Base-by-base conservation (phyloP, 495 filamentous ascomycete species). In the Podospora tetraspora region DNA sequence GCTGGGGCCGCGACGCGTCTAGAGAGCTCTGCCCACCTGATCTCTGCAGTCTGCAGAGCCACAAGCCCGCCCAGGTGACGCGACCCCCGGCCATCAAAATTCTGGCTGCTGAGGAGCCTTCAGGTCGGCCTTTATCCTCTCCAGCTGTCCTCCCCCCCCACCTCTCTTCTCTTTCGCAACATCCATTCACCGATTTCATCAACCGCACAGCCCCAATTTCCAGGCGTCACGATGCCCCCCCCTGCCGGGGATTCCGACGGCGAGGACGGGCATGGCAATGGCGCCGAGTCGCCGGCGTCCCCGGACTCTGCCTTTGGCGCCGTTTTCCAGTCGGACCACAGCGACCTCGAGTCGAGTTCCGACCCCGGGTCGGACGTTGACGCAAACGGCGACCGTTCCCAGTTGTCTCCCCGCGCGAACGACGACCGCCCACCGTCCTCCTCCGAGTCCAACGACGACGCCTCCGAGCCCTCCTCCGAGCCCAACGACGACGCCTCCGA, bases 391-490 rank as follows among this genome's bases (percentile, higher is more conserved):
- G 13, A 43, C 34, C 11, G 12, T 3, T 37, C 32, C 32, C 11
- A 37, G 12, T 4, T 12, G 12, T 13, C 32, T 10, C 3, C 32
- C 32, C 11, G 11, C 32, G 0, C 32, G 3, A 37, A 13, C 32
- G 12, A 37, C 32, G 32, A 3, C 32, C 12, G 32, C 32, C 32
- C 63, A 5, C 62, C 43, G 5, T 71, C 61, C 25, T 30, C 60
- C 23, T 52, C 57, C 43, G 66, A 59, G 1, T 64, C 66, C 24
- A 37, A 65, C 29, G 34, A 34, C 11, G 25, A 66, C 29, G 21
- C 21, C 34, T 61, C 59, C 27, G 1, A 25, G 12, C 3, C 12
- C 12, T 27, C 59, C 24, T 60, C 59, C 59, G 24, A 60, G 13
- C 3, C 34, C 4, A 4, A 43, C 13, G 43, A n/a, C 19, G 16